Conservation (phyloP, 176 grass and related monocot genomes). For the Lolium rigidum region DNA sequence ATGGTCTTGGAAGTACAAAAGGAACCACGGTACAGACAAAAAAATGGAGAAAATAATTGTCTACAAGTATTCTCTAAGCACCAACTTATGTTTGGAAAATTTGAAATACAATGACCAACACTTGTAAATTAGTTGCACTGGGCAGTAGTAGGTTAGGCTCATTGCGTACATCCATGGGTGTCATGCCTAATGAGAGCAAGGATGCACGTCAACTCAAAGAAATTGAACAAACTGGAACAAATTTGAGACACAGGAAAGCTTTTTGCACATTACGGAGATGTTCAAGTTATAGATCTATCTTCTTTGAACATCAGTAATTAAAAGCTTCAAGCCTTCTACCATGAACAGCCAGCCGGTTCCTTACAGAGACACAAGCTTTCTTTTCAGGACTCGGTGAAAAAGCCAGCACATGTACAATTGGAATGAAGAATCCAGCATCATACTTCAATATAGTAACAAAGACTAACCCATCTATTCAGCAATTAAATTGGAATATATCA, state of each 20-base stretch:
- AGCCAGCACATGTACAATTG: not conserved
- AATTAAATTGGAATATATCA: conserved; percentile 16
- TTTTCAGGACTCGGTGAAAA: not conserved
- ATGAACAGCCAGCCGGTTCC: not conserved
- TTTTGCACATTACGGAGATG: not conserved
- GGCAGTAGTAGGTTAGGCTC: not conserved
- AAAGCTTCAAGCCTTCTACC: conserved; percentile 17
- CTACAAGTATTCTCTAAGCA: conserved; percentile 4
- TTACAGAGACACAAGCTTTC: conserved; percentile 24
- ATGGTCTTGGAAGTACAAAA: not conserved
- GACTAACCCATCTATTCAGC: conserved; percentile 1
- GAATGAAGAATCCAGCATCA: conserved; percentile 28
- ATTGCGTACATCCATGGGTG: not conserved
- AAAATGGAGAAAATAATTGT: not conserved
- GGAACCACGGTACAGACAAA: conserved; percentile 12
- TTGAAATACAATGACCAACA: conserved; percentile 25
- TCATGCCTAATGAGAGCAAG: conserved; percentile 20
- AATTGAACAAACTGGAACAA: conserved; percentile 31
- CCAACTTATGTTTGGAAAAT: conserved; percentile 16
- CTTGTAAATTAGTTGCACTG: conserved; percentile 21
- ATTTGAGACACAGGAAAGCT: not conserved
- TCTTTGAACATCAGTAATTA: conserved; percentile 22
- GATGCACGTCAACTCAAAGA: not conserved
- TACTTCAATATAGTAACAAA: conserved; percentile 22
- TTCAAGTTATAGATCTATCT: not conserved